Base-by-base conservation (phyloP, 2,329 filamentous ascomycete species). In the Alternaria tenuissima region DNA sequence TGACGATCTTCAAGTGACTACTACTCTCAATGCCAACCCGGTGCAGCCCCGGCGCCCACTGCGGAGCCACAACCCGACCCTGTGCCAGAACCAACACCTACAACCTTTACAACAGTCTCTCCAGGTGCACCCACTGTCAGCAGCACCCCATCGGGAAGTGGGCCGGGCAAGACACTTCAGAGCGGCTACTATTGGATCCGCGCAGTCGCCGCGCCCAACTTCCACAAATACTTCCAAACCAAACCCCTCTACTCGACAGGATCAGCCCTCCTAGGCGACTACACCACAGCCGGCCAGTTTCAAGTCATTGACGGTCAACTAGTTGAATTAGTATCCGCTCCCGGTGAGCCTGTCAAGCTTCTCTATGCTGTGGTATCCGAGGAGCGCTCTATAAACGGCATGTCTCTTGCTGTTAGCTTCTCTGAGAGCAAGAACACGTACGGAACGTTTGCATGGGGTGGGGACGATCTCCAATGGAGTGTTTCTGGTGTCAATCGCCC, bases 391-490 rank as follows among this genome's bases (percentile, higher is more conserved):
- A 73, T 76, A 65, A 76, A 77, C 57, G 71, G 73, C 41, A 68
- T 80, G 38, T 68, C 80, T 52, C 80, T 88, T 42, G 75, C 80
- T 5, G 82, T 87, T 3, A 82, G 78, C 47, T 88, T 88, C 75
- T 80, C 79, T 20, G 76, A 79, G 47, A 80, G 78, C 41, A 80
- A 83, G 71, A 87, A 85, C 71, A 76, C 80, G 0, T 88, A 85
- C 59, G 86, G 86, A 7, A 82, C 81, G 0, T 88, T 88, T 70
- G 81, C 76, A 0, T 89, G 83, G 73, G 82, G 83, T 63, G 86
- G 86, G n/a, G 86, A 88, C 71, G 82, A 85, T 3, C 70, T 88
- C 34, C 84, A 83, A 11, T 88, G 86, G 87, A 80, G 74, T 54
- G 80, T 79, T 14, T 70, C 80, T 1, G 81, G 80, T 24, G 75